Evolutionary conservation across 1,284 basidiomycete species (phyloP).

Genomic region (Trichosporon coremiiforme): DNA sequence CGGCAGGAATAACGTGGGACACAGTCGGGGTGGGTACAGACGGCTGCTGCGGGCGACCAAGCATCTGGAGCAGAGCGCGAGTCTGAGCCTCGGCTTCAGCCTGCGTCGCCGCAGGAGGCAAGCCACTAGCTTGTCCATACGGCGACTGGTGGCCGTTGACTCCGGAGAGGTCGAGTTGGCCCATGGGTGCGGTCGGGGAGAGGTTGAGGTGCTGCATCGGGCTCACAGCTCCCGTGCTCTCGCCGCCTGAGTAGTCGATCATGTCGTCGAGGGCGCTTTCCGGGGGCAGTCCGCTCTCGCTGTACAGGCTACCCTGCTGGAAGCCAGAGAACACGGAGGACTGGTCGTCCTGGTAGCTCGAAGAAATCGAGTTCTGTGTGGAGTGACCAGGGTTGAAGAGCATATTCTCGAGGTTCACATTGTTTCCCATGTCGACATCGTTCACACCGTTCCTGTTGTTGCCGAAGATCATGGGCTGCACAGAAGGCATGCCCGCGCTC

Average conservation of each 20-base stretch:
- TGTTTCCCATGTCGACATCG: slow-evolving; percentile 41
- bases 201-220: slow-evolving; percentile 32
- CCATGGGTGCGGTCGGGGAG: slow-evolving; percentile 29
- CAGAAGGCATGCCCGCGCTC: slow-evolving; percentile 23
- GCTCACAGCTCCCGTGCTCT: slow-evolving; percentile 34
- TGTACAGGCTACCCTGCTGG: slow-evolving; percentile 38
- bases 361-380: slow-evolving; percentile 40
- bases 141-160: slow-evolving; percentile 24
- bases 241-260: slow-evolving; percentile 49
- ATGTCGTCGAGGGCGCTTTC: slow-evolving; percentile 44
- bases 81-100: slow-evolving; percentile 31
- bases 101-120: slow-evolving; percentile 33
- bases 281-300: slow-evolving; percentile 45
- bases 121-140: slow-evolving; percentile 19
- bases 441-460: slow-evolving; percentile 16
- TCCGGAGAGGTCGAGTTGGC: slow-evolving; percentile 27
- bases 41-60: slow-evolving; percentile 24
- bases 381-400: slow-evolving; percentile 39
- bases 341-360: slow-evolving; percentile 40
- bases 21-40: slow-evolving; percentile 48
- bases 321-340: slow-evolving; percentile 44
- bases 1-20: slow-evolving; percentile 74
- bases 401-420: slow-evolving; percentile 42
- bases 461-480: slow-evolving; percentile 29
- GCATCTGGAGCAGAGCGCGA: slow-evolving; percentile 29